Evolutionary conservation across 371 early-diverging fungal genomes (phyloP).

Genomic region (Circinella umbellata): DNA sequence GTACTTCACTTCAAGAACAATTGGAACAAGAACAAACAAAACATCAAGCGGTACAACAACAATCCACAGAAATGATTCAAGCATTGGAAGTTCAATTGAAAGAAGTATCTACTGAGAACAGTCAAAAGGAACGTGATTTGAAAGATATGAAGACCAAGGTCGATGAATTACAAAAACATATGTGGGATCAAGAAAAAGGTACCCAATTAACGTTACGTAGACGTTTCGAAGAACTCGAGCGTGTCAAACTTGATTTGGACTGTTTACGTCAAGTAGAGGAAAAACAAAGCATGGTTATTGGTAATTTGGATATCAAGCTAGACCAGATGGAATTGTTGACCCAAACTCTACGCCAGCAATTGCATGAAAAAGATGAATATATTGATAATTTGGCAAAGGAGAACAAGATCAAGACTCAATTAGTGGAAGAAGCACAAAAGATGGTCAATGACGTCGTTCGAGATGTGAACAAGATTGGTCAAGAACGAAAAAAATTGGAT

Average conservation of each 20-base stretch:
- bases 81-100: neutral
- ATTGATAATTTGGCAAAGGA: slow-evolving; percentile 30
- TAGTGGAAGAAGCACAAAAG: slow-evolving; percentile 24
- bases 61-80: neutral
- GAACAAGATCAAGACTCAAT: slow-evolving; percentile 26
- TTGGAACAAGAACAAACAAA: neutral
- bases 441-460: slow-evolving; percentile 33
- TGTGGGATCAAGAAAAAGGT: slow-evolving; percentile 35
- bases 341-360: slow-evolving; percentile 27
- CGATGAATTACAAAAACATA: slow-evolving; percentile 21
- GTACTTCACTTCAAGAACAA: neutral
- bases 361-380: slow-evolving; percentile 27
- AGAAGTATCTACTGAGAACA: neutral
- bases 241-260: slow-evolving; percentile 31
- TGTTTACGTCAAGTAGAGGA: slow-evolving; percentile 35
- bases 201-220: slow-evolving; percentile 27
- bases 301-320: slow-evolving; percentile 34
- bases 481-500: slow-evolving; percentile 38
- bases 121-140: neutral
- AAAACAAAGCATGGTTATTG: slow-evolving; percentile 44
- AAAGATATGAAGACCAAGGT: neutral
- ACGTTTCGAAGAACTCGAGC: slow-evolving; percentile 37
- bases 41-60: neutral
- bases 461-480: slow-evolving; percentile 34
- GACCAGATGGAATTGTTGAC: slow-evolving; percentile 35